Base-by-base conservation (phyloP, 345 rosid species). In the Cardamine resedifolia region DNA sequence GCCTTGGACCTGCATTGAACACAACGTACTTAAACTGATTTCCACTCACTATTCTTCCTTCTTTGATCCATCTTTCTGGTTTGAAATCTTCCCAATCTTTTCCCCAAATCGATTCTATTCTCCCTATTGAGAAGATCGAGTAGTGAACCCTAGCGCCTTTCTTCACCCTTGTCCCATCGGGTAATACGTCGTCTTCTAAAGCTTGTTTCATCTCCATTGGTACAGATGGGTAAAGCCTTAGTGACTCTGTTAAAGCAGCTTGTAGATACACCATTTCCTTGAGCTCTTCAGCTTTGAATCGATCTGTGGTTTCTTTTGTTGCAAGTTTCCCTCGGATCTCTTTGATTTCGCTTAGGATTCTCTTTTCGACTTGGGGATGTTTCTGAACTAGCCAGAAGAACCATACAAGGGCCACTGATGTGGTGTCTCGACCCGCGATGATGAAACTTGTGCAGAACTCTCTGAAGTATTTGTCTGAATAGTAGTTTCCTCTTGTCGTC, bases 401-500 rank as follows among this genome's bases (percentile, higher is more conserved):
- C 91, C 95, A 90, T 4, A 78, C 85, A 20, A 92, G 58, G 18
- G 86, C 96, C 5, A 88, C 91, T 0, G 96, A 90, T 64, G 95
- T 88, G 7, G 98, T 90, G 86, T 92, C 96, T 16, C 95, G 79
- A 20, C 92, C 95, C 2, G 92, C 98, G 7, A 92, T 79, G 45
- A 90, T 85, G 80, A 88, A 81, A 66, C 91, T 90, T 5, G 88
- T 57, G 24, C 86, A 87, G 61, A 88, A 86, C 72, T 90, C 95
- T 68, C 81, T 80, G 28, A 85, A 82, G 81, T 77, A 87, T 68
- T 81, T 79, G 23, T 82, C 80, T 1, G 85, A 76, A 24, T 78
- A 78, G 65, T 47, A 49, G 57, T 51, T 62, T 7, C 77, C 69
- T 57, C 66, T 67, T 23, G 66, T 67, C 21, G 3, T 20, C 11